Conservation (phyloP, 208 protist species). For the Wallacemonas rigidus region DNA sequence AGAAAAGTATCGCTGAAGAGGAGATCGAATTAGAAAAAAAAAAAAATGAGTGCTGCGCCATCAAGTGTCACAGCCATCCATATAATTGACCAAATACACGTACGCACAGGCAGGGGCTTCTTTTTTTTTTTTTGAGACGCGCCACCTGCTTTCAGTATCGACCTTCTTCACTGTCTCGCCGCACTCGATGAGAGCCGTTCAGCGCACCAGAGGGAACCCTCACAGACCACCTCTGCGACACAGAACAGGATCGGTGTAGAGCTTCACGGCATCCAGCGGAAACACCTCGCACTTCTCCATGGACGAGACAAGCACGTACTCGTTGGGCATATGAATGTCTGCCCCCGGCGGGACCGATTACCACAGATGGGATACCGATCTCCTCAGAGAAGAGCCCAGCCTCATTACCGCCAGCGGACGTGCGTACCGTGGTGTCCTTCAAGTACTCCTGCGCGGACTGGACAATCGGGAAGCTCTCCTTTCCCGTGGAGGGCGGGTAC, state of each 20-base stretch:
- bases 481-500: conserved; percentile 28
- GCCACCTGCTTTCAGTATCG: neutral
- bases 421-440: conserved; percentile 18
- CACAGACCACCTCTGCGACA: neutral
- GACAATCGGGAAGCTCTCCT: conserved; percentile 35
- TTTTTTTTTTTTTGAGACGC: too few species aligned
- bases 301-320: conserved; percentile 23
- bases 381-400: conserved; percentile 50
- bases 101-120: too few species aligned
- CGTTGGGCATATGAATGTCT: conserved; percentile 52
- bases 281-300: neutral
- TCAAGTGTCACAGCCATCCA: too few species aligned
- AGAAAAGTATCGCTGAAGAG: too few species aligned
- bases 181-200: neutral
- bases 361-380: conserved; percentile 45
- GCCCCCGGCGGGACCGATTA: conserved; percentile 42
- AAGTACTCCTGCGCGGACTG: conserved; percentile 23
- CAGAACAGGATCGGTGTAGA: neutral
- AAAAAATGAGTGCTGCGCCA: too few species aligned
- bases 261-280: neutral
- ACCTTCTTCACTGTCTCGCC: neutral
- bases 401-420: conserved; percentile 41
- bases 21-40: too few species aligned
- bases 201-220: too few species aligned
- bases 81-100: too few species aligned